phyloP scores from a whole-genome alignment of 2,329 filamentous ascomycete genomes.

The Aureobasidium mangrovei region DNA sequence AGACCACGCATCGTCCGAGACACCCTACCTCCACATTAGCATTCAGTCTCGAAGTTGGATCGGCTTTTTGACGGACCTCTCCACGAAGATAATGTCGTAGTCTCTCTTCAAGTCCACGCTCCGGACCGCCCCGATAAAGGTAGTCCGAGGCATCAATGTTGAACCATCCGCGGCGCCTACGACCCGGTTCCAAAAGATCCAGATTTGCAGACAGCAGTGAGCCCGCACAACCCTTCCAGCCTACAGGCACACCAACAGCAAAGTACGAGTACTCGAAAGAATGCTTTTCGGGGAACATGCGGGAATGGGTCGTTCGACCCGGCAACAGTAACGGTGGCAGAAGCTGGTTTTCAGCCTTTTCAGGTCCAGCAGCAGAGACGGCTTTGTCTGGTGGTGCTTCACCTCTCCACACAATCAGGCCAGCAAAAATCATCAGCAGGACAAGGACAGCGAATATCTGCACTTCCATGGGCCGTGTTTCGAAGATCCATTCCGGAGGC shows the following conservation, averaged over 20 bases:
- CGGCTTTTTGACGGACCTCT: conserved; percentile 40
- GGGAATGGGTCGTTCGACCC: conserved; percentile 54
- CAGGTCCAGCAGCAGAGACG: neutral
- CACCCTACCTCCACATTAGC: conserved; percentile 44
- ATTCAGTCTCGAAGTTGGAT: neutral
- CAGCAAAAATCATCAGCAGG: conserved; percentile 5
- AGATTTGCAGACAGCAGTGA: conserved; percentile 46
- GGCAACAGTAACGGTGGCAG: conserved; percentile 51
- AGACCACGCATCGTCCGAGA: conserved; percentile 53
- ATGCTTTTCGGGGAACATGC: conserved; percentile 59
- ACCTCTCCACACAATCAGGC: conserved; percentile 8
- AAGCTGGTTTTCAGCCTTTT: conserved; percentile 21
- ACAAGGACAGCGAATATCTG: neutral
- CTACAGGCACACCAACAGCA: conserved; percentile 57
- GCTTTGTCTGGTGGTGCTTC: neutral
- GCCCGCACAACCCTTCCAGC: conserved; percentile 48
- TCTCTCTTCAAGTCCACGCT: conserved; percentile 53
- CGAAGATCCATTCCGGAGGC: conserved; percentile 7
- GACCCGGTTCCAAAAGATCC: conserved; percentile 18
- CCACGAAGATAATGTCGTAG: conserved; percentile 48
- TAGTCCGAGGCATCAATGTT: conserved; percentile 53
- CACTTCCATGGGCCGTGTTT: conserved; percentile 2
- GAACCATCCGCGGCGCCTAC: conserved; percentile 44
- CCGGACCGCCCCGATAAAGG: conserved; percentile 45
- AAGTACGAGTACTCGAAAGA: conserved; percentile 64